Percentiles rank a stretch among this genome's conserved stretches.
These are phyloP conservation scores for Leccinum longicurvipes DNA, from an alignment of 768 basidiomycete species.

Conservation along the genomic window DNA sequence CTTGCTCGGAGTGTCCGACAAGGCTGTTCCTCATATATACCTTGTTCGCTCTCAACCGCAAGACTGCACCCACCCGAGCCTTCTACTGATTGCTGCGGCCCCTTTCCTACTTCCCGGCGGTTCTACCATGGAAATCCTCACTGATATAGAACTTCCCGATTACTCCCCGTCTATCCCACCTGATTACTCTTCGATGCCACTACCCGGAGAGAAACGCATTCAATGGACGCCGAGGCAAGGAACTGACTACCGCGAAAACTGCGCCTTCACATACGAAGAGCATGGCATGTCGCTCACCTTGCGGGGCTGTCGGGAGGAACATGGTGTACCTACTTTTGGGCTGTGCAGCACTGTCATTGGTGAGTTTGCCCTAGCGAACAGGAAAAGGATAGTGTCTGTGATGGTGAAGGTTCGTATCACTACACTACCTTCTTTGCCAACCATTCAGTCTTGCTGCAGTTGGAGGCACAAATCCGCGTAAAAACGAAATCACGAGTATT, in stretches of 20 bases:
- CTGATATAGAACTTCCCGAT: slow-evolving; percentile 36
- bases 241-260: slow-evolving; percentile 11
- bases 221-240: slow-evolving; percentile 40
- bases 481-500: slow-evolving; percentile 9
- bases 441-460: slow-evolving; percentile 12
- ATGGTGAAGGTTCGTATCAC: slow-evolving; percentile 23
- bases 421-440: neutral
- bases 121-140: slow-evolving; percentile 13
- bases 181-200: slow-evolving; percentile 53
- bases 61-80: neutral
- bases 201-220: slow-evolving; percentile 50
- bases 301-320: slow-evolving; percentile 31
- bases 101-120: neutral
- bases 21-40: slow-evolving; percentile 24
- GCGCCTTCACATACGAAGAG: slow-evolving; percentile 31
- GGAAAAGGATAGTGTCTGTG: slow-evolving; percentile 26
- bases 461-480: slow-evolving; percentile 24
- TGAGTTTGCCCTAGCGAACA: slow-evolving; percentile 27
- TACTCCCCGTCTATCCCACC: slow-evolving; percentile 59
- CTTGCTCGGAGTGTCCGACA: neutral
- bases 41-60: neutral
- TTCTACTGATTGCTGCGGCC: neutral
- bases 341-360: slow-evolving; percentile 28
- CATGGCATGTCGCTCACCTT: slow-evolving; percentile 29
- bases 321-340: slow-evolving; percentile 29